Evolutionary conservation across 2,329 filamentous ascomycete genomes (phyloP), one percentile per base, ranked within the genome.

Genomic region (Rhynchosporium agropyri): DNA sequence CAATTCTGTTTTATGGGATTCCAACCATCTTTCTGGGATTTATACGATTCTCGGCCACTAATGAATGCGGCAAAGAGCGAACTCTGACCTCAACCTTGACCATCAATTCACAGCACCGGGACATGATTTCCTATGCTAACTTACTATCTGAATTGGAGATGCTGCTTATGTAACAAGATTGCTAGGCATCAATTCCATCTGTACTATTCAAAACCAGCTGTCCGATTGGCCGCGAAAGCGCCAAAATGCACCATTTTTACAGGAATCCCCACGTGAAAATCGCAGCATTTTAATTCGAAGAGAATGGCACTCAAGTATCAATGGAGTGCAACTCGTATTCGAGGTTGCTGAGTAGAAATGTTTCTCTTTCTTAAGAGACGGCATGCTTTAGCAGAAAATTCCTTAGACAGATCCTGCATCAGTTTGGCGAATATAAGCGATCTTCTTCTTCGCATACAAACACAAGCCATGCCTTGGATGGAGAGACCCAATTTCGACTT

Each of bases 221-320:
- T 51, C 49, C 2, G 49, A 51, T 12, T 51, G 49, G 49, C 13
- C 49, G 36, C n/a, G 49, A 51, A n/a, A 51, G 49, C 15, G 49
- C 49, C 3, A 51, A 51, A 31, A 51, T 51, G 49, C 49, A 51
- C 9, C 5, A 51, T 20, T 51, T 33, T 20, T 51, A 50, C 28
- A 33, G n/a, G 9, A 50, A 50, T 13, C n/a, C 48, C 2, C 33
- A 12, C 10, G 48, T 50, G 2, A 50, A 28, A 13, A 50, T 50
- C 7, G 48, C 48, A 33, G 42, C 49, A 2, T 20, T 20, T 20
- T 7, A n/a, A 51, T 20, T 51, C 49, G 9, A 36, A 51, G 15
- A 36, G 36, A 33, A 20, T 20, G 20, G 20, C 20, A 20, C 20
- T 20, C 20, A 20, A 20, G 20, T 20, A 20, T 20, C 20, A 20